Base-by-base conservation (phyloP, 768 basidiomycete species). In the Coprinopsis sp. region DNA sequence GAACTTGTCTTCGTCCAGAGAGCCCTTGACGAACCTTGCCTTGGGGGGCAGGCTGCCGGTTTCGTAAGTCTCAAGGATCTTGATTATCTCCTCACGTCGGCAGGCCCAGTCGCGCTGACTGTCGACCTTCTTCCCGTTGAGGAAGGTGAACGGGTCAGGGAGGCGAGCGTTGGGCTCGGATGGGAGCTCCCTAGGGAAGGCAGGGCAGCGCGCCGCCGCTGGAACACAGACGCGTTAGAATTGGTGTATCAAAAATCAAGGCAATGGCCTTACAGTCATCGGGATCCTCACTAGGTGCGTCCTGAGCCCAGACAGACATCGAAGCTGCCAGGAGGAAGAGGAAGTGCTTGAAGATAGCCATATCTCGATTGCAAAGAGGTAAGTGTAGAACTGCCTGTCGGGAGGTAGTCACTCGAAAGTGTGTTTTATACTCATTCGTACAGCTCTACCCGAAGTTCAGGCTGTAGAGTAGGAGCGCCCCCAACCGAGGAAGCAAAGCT, bases 81-180 rank as follows among this genome's bases (percentile, higher is more conserved):
- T 58, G 42, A 54, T 59, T 51, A 79, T 71, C 57, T 81, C 75
- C 4, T 64, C 63, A 19, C 71, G 69, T 21, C 78, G 72, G 56
- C 78, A 80, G 4, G 63, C 62, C 70, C 74, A 81, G 47, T 79
- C 72, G 4, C 56, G 70, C 37, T 68, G 66, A 37, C 72, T 74
- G 8, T 57, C 50, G 12, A 73, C 71, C 11, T 63, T 59, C 4
- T 64, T 53, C 6, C 77, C 77, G 51, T 68, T 64, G 23, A 69
- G 56, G 60, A 78, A 77, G 5, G 65, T 64, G 69, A 81, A 81
- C 1, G 78, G 79, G 54, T 79, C 69, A 7, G 74, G 74, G 11
- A 81, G 68, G 43, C 66, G 68, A 38, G 69, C 44, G 52, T 72
- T 71, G 51, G 64, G 66, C 16, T 51, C 51, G 18, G 67, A 64